These are phyloP conservation scores for Suillus paluster DNA, from an alignment of 768 basidiomycete species.

Conservation along the genomic window DNA sequence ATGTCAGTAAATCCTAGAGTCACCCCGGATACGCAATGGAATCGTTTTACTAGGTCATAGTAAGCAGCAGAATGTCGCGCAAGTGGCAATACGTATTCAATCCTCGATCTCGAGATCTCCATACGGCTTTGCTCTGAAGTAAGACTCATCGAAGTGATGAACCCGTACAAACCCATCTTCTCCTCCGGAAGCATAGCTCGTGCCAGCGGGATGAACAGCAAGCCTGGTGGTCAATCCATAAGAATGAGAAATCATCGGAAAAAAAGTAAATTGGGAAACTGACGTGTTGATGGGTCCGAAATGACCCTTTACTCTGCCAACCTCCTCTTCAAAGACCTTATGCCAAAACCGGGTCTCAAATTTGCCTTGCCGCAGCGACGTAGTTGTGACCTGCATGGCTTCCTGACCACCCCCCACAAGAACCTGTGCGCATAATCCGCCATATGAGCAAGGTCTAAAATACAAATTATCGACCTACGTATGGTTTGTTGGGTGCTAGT, in stretches of 20 bases:
- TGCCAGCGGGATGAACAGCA: constrained; percentile 89
- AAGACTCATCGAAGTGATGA: constrained; percentile 93
- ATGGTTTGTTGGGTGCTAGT: constrained; percentile 82
- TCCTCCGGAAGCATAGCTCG: constrained; percentile 89
- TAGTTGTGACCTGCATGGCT: constrained; percentile 96
- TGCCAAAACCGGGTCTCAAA: constrained; percentile 99
- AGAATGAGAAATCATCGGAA: constrained; percentile 2
- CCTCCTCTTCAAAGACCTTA: constrained; percentile 94
- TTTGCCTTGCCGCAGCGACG: constrained; percentile 91
- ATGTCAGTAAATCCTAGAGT: neutral
- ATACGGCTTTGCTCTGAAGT: constrained; percentile 90
- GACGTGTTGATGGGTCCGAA: constrained; percentile 97
- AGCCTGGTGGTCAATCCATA: constrained; percentile 55
- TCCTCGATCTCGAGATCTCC: constrained; percentile 84
- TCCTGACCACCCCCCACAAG: constrained; percentile 97
- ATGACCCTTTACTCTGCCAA: constrained; percentile 96
- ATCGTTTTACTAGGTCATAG: neutral
- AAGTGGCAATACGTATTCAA: constrained; percentile 30
- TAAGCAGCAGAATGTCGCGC: neutral
- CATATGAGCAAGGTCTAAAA: neutral
- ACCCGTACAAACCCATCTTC: constrained; percentile 96
- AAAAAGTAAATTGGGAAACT: constrained; percentile 37
- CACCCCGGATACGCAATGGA: neutral
- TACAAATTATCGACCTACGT: constrained; percentile 50
- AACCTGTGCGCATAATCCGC: constrained; percentile 48